phyloP scores from a whole-genome alignment of 768 basidiomycete species.

The Rhodotorula graminis region DNA sequence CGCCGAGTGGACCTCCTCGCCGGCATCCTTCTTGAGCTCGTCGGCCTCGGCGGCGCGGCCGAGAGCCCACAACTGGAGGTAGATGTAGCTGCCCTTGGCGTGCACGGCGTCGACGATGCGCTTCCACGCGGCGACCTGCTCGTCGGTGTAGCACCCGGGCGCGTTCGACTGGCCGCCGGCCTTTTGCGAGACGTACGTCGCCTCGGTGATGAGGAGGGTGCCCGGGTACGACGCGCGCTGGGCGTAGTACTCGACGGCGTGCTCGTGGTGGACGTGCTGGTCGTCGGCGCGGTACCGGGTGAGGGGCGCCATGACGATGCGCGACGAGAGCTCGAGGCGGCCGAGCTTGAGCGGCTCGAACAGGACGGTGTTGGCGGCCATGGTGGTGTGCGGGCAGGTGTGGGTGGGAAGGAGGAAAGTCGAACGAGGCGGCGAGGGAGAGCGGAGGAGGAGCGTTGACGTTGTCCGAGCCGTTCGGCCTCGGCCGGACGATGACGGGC shows the following conservation, averaged over 20 bases:
- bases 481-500: too few relatives aligned
- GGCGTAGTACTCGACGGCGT: conserved; percentile 36
- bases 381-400: conserved; percentile 44
- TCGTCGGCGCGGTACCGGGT: conserved; percentile 39
- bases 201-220: conserved; percentile 58
- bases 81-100: conserved; percentile 55
- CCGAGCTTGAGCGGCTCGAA: conserved; percentile 38
- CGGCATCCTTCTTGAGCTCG: conserved; percentile 5
- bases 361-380: conserved; percentile 48
- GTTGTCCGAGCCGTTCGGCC: too few relatives aligned
- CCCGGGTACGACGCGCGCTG: conserved; percentile 50
- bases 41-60: conserved; percentile 50
- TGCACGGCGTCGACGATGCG: conserved; percentile 59
- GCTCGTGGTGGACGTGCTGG: conserved; percentile 16
- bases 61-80: conserved; percentile 59
- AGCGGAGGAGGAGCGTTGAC: too few relatives aligned
- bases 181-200: conserved; percentile 41
- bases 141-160: conserved; percentile 1
- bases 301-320: conserved; percentile 40
- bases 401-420: not conserved
- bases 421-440: not conserved
- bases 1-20: conserved; percentile 25
- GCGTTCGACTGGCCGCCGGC: conserved; percentile 52
- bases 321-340: conserved; percentile 24
- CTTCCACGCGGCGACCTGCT: conserved; percentile 60